Base-by-base conservation (phyloP, 306 rosid genomes). In the Oxytropis ochrocephala region DNA sequence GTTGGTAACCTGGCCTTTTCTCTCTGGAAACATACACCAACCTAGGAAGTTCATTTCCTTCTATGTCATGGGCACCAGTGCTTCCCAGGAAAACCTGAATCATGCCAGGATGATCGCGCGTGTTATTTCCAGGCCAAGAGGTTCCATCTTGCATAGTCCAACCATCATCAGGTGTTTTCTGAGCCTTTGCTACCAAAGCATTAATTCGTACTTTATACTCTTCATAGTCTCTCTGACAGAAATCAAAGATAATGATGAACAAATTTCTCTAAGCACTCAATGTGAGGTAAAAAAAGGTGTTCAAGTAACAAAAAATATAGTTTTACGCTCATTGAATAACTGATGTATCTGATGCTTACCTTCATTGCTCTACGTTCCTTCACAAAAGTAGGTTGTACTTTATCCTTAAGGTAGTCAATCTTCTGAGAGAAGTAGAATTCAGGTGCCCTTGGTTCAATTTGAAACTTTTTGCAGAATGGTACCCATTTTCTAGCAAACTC, bases 81-180 rank as follows among this genome's bases (percentile, higher is more conserved):
- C 79, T 83, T 76, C 99, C 99, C 70, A 94, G 97, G 82, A 94
- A 94, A 80, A 94, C 99, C 99, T 94, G 99, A 82, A 94, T 94
- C 99, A 94, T 94, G 75, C 99, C 99, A 29, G 99, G 99, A 81
- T 94, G 99, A 72, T 94, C 99, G 4, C 95, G 96, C 1, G 95
- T 5, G 64, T 94, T 91, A 64, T 94, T 94, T 82, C 99, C 99
- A 1, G 99, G 99, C 99, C 99, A 94, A 66, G 95, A 5, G 56
- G 99, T 88, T 82, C 99, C 99, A 47, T 94, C 99, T 87, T 85
- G 89, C 99, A 94, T 94, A 13, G 87, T 87, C 99, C 99, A 94
- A 46, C 99, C 99, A 21, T 94, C 99, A 10, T 94, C 99, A 9
- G 99, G 99, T 73, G 97, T 91, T 82, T 91, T 94, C 76, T 91